phyloP scores from a whole-genome alignment of 495 filamentous ascomycete species.

The Talaromyces stipitatus region DNA sequence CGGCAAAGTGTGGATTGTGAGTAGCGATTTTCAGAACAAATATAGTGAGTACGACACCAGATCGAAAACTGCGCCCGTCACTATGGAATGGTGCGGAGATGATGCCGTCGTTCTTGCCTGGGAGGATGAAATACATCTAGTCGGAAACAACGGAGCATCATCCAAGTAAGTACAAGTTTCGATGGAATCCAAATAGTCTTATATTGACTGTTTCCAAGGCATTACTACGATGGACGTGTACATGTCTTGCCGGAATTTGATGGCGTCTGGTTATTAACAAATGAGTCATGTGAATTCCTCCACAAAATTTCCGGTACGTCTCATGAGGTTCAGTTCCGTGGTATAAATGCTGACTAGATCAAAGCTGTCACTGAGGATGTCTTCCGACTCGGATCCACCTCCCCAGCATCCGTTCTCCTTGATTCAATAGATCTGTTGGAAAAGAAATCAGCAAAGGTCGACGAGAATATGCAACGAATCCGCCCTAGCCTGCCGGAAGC shows the following conservation, averaged over 20 bases:
- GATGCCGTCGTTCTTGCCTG: conserved; percentile 90
- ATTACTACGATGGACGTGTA: conserved; percentile 84
- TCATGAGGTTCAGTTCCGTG: neutral
- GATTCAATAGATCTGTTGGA: conserved; percentile 91
- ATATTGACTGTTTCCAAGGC: conserved; percentile 33
- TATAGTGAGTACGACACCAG: conserved; percentile 87
- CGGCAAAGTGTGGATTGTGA: conserved; percentile 87
- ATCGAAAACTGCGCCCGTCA: conserved; percentile 75
- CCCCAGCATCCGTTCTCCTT: conserved; percentile 79
- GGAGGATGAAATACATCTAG: conserved; percentile 97
- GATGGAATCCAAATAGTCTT: neutral
- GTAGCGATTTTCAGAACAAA: conserved; percentile 85
- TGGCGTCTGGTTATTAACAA: conserved; percentile 79
- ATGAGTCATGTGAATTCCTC: conserved; percentile 89
- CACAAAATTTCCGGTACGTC: conserved; percentile 71
- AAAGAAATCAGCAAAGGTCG: conserved; percentile 89
- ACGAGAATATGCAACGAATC: conserved; percentile 94
- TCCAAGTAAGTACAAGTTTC: conserved; percentile 42
- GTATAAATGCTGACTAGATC: conserved; percentile 7
- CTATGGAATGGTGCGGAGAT: conserved; percentile 93
- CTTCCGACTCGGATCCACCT: conserved; percentile 78
- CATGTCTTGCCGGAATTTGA: conserved; percentile 86
- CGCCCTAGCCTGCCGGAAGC: conserved; percentile 78
- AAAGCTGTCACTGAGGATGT: conserved; percentile 76
- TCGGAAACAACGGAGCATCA: conserved; percentile 73